These are phyloP conservation scores for Porphyrellus cyaneotinctus DNA, from an alignment of 768 basidiomycete genomes.

Conservation along the genomic window DNA sequence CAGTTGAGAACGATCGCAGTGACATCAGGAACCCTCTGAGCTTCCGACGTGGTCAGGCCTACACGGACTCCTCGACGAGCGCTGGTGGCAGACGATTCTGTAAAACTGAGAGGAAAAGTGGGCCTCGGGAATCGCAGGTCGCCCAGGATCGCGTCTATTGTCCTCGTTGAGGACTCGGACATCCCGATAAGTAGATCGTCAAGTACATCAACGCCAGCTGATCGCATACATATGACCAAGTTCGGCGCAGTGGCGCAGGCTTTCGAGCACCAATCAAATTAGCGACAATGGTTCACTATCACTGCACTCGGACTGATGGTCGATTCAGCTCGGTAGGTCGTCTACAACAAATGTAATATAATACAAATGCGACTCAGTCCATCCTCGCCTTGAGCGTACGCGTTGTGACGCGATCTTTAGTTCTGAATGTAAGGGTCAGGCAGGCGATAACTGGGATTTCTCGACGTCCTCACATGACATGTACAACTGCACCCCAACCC, in stretches of 20 bases:
- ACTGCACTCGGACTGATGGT: background rate
- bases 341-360: slow-evolving; percentile 20
- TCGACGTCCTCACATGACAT: slow-evolving; percentile 76
- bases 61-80: slow-evolving; percentile 11
- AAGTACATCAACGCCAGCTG: no score
- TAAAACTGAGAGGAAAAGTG: slow-evolving; percentile 19
- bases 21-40: slow-evolving; percentile 35
- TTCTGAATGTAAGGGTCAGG: slow-evolving; percentile 37
- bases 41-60: slow-evolving; percentile 3
- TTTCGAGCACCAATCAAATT: no score
- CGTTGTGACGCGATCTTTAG: slow-evolving; percentile 72
- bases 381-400: slow-evolving; percentile 87
- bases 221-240: no score
- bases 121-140: slow-evolving; percentile 14
- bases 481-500: slow-evolving; percentile 94
- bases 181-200: slow-evolving; percentile 2
- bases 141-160: slow-evolving; percentile 9
- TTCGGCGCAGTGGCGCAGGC: no score
- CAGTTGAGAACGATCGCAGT: slow-evolving; percentile 64
- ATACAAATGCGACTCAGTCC: slow-evolving; percentile 53
- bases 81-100: background rate
- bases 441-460: slow-evolving; percentile 3
- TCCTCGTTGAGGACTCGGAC: background rate
- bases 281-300: no score
- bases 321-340: background rate